Conservation (phyloP, 176 grass and related monocot species). For the Phyllostachys edulis region DNA sequence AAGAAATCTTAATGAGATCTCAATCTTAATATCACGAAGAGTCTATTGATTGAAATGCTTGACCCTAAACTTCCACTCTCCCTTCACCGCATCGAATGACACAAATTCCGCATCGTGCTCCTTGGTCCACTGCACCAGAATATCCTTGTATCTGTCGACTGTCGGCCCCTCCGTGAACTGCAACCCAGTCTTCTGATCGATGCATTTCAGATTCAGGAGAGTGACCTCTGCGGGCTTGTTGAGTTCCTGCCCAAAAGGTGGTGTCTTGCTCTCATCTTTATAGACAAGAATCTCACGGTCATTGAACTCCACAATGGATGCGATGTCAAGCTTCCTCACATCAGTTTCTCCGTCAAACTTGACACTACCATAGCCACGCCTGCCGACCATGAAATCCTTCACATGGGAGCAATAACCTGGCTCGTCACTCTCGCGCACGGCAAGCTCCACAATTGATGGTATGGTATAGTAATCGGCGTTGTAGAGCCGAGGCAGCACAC, state of each 20-base stretch:
- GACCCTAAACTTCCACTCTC: constrained; percentile 64
- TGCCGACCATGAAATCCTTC: constrained; percentile 51
- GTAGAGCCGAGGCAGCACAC: constrained; percentile 54
- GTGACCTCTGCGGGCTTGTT: constrained; percentile 71
- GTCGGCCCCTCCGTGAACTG: constrained; percentile 33
- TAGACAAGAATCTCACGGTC: constrained; percentile 70
- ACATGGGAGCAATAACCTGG: constrained; percentile 61
- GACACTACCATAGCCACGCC: constrained; percentile 59
- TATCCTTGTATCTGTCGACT: constrained; percentile 54
- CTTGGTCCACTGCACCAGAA: constrained; percentile 38
- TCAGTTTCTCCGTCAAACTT: constrained; percentile 68
- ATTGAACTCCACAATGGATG: constrained; percentile 60
- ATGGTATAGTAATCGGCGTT: constrained; percentile 62
- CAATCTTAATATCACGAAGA: neutral
- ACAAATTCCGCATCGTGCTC: constrained; percentile 52
- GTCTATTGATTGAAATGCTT: constrained; percentile 47
- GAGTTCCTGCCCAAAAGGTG: constrained; percentile 47
- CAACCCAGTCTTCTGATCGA: constrained; percentile 57
- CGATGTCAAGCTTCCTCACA: constrained; percentile 54
- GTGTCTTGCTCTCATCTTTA: constrained; percentile 63
- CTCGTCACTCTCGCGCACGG: constrained; percentile 48
- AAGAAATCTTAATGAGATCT: neutral
- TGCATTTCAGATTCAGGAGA: constrained; percentile 59
- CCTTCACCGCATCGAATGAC: constrained; percentile 52
- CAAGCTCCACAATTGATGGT: constrained; percentile 61